These are phyloP conservation scores for Aphanomyces cochlioides DNA, from an alignment of 352 stramenopile genomes.

Conservation along the genomic window DNA sequence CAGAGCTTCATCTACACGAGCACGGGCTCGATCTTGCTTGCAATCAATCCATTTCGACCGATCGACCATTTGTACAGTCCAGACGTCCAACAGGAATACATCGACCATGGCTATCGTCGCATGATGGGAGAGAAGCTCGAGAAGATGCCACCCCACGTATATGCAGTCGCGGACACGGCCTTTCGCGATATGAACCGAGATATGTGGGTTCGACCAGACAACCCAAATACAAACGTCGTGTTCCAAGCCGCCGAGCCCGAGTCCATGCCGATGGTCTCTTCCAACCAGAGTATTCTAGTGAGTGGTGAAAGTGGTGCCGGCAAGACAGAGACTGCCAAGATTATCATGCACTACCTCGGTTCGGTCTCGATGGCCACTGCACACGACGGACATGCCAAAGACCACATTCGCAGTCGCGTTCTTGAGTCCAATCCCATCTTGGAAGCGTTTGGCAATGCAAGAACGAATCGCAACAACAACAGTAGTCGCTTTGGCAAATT, in stretches of 20 bases:
- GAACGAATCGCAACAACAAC: constrained; percentile 86
- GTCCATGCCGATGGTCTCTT: constrained; percentile 26
- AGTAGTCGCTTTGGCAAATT: constrained; percentile 89
- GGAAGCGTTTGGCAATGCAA: constrained; percentile 86
- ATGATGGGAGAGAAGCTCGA: constrained; percentile 41
- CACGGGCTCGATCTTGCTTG: constrained; percentile 46
- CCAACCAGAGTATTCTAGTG: constrained; percentile 79
- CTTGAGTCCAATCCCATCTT: constrained; percentile 88
- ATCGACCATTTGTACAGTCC: constrained; percentile 38
- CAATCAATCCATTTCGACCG: constrained; percentile 56
- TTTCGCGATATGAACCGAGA: constrained; percentile 84
- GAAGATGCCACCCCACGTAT: constrained; percentile 75
- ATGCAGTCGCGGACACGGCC: constrained; percentile 74
- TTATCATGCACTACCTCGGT: constrained; percentile 85
- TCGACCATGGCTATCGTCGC: constrained; percentile 73
- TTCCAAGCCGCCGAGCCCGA: constrained; percentile 12
- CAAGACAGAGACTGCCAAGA: constrained; percentile 88
- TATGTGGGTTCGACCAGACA: constrained; percentile 12
- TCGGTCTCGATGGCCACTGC: constrained; percentile 63
- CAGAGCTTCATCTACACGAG: constrained; percentile 41
- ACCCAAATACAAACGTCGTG: background rate
- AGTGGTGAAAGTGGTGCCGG: constrained; percentile 81
- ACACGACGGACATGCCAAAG: constrained; percentile 75
- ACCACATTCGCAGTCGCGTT: constrained; percentile 56
- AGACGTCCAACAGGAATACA: constrained; percentile 59